Percentiles rank a stretch among this genome's conserved stretches.
Evolutionary conservation across 139 green algal genomes (phyloP).

Genomic region (Coelastrella sp.): DNA sequence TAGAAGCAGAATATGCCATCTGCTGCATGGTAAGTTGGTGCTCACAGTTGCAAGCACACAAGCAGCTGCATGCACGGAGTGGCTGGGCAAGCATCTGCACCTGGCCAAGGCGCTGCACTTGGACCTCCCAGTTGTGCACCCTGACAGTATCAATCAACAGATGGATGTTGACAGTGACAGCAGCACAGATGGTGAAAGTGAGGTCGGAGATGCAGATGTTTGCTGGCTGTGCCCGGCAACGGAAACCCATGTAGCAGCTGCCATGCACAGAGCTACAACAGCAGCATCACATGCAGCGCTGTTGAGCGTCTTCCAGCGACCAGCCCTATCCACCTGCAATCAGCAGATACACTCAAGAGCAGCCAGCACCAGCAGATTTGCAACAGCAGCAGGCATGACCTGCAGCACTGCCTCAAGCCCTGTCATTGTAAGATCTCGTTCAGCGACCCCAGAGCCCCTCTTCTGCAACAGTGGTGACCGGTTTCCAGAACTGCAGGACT

Average conservation of each 20-base stretch:
- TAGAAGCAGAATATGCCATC: background rate
- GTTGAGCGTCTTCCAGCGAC: too few species aligned
- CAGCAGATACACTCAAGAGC: too few species aligned
- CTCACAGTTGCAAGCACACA: background rate
- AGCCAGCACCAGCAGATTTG: background rate
- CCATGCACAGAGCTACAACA: background rate
- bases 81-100: background rate
- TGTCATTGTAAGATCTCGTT: background rate
- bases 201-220: background rate
- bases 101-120: background rate
- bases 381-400: background rate
- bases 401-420: background rate
- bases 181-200: background rate
- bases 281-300: background rate
- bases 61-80: background rate
- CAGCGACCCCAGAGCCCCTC: background rate
- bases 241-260: background rate
- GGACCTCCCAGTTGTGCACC: background rate
- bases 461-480: background rate
- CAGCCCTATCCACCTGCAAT: background rate
- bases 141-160: background rate
- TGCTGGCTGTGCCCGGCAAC: conserved; percentile 4
- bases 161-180: background rate
- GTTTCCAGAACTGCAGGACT: background rate
- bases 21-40: background rate